Evolutionary conservation across 306 rosid species (phyloP), one percentile per base, ranked within the genome.

Genomic region (Inga leiocalycina): DNA sequence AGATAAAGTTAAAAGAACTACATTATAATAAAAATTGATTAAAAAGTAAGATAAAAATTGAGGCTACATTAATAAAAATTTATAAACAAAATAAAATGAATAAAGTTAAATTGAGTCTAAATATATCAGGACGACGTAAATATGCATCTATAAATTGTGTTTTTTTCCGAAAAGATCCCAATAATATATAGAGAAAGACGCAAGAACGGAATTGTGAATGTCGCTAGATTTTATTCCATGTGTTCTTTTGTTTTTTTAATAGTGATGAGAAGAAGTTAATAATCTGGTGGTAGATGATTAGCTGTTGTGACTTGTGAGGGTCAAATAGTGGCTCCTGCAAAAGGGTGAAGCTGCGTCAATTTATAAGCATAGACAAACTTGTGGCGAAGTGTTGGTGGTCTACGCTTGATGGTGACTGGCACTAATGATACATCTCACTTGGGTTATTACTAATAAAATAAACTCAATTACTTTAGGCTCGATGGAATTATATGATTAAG

Each of bases 361-460:
- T 41, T n/a, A 34, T 41, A 22, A 59, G 22, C 27, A 57, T 8
- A n/a, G n/a, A 59, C 14, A 59, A 59, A 59, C 32, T 59, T 59
- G 4, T 24, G 8, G 17, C 34, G 19, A 70, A n/a, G 72, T 44
- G 24, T 48, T 79, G 71, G 12, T 64, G 77, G 48, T 78, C 70
- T 80, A 64, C 39, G 45, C 61, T 80, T 56, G 87, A 83, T 45
- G 43, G 72, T 59, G 80, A 80, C 84, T 62, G 17, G 74, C 82
- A 79, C 74, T 62, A 46, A n/a, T 37, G 43, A 30, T 76, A 37
- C 5, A 19, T 80, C 44, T 71, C 59, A 69, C 78, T 80, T 57
- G 57, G 35, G 24, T 34, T n/a, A 39, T 30, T 52, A 15, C 19
- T 19, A 54, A 56, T 56, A 73, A 24, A 37, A 45, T 15, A 54